Evolutionary conservation across 139 green algal genomes (phyloP), one percentile per base, ranked within the genome.

Genomic region (Chlorella ohadii): DNA sequence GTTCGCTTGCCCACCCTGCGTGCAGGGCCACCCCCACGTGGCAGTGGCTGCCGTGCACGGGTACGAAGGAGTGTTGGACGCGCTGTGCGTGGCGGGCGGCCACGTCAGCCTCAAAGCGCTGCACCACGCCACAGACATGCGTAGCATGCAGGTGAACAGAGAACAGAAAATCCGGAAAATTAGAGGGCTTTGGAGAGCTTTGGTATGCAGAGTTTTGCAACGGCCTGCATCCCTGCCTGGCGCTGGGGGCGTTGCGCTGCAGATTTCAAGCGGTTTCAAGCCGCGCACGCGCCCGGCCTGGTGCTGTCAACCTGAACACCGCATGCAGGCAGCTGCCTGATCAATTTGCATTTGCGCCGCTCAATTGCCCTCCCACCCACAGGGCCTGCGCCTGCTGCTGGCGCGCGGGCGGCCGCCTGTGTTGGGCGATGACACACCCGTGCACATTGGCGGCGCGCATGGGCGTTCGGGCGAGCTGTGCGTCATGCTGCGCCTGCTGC

Each of bases 401-500:
- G 76, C 76, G 2, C 76, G 76, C 27, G 76, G 76, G 59, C 76
- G 76, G 36, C 76, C 76, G 47, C 31, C 59, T 0, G 76, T 82
- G 36, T 16, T 82, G 57, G 22, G 17, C 20, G 38, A n/a, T 25
- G 76, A 57, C 59, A 23, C 6, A 4, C 57, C 76, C 0, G 36
- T 72, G 56, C 76, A 72, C 59, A 72, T 82, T 6, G 76, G 76
- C 27, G 76, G 76, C 5, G 57, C 76, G 2, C 76, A 82, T 63
- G 71, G 76, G 28, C 59, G 76, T 11, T 28, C 56, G 4, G 76
- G 75, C 3, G 76, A 82, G 76, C 56, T 72, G 36, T 82, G 76
- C 25, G 76, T 82, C 34, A 66, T 82, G 70, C 71, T 82, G 81
- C 57, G 70, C 28, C 70, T 75, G 71, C 65, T 81, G 71, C 71